A percentile compares a stretch with the other conserved stretches of the same genome.
Conservation (phyloP, 2,329 filamentous ascomycete genomes). For the Pseudogymnoascus sp. region DNA sequence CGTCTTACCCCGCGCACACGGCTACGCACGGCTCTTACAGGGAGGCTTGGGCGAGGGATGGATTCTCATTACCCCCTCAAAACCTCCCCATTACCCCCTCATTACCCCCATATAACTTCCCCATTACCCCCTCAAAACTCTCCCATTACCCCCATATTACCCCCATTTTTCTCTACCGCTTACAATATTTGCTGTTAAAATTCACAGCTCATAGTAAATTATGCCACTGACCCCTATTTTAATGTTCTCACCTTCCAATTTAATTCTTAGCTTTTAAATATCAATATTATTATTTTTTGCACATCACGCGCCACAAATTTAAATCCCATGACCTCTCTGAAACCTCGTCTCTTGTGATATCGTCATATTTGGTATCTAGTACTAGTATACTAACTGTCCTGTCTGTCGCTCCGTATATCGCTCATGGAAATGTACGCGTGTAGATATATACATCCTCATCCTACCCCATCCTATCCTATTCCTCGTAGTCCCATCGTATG, state of each 20-base stretch:
- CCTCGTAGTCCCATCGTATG: background rate
- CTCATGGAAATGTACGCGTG: background rate
- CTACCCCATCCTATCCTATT: background rate
- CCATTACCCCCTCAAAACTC: background rate
- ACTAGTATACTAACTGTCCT: background rate
- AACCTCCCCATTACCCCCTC: background rate
- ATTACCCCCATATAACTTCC: background rate
- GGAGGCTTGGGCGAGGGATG: background rate
- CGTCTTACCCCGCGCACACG: background rate
- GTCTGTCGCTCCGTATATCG: background rate
- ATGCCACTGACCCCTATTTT: background rate
- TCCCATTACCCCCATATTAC: conserved; percentile 3
- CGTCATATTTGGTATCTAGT: conserved; percentile 4
- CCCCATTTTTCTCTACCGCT: background rate
- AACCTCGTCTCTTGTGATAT: background rate
- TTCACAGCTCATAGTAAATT: background rate
- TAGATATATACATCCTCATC: background rate
- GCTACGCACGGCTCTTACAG: background rate
- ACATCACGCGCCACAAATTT: background rate
- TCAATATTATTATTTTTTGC: background rate
- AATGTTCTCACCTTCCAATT: background rate
- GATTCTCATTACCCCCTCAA: background rate
- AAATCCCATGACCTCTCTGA: background rate
- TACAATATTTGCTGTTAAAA: background rate
- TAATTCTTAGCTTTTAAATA: background rate